phyloP scores from a whole-genome alignment of 2,329 filamentous ascomycete genomes.

The Exophiala spinifera region DNA sequence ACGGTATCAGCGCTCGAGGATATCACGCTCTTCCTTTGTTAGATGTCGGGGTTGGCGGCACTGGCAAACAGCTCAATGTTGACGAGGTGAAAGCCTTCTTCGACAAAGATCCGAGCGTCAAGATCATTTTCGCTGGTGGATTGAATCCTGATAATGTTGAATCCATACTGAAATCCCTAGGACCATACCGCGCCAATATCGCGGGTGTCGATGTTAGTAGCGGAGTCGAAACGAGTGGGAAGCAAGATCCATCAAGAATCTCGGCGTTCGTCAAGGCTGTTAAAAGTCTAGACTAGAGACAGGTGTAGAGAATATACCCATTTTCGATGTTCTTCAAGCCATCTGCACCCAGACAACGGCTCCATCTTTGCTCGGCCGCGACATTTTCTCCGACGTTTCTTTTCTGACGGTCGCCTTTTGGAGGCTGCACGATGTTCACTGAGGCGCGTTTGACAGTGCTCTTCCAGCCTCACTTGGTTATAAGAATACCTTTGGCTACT shows the following conservation, averaged over 20 bases:
- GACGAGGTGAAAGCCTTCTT: slow-evolving; percentile 66
- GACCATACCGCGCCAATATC: slow-evolving; percentile 59
- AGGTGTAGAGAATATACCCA: background rate
- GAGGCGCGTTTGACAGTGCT: no score
- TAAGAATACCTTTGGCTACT: no score
- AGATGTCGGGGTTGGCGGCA: slow-evolving; percentile 79
- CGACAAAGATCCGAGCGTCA: slow-evolving; percentile 65
- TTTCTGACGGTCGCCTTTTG: no score
- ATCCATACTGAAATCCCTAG: slow-evolving; percentile 61
- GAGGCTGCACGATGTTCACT: no score
- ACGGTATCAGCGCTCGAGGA: slow-evolving; percentile 69
- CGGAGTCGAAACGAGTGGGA: slow-evolving; percentile 80
- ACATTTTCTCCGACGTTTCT: no score
- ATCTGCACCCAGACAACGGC: background rate
- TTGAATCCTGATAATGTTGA: slow-evolving; percentile 75
- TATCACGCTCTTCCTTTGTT: slow-evolving; percentile 82
- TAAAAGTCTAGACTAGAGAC: slow-evolving; percentile 46
- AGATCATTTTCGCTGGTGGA: slow-evolving; percentile 80
- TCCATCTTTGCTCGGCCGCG: no score
- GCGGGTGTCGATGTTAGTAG: slow-evolving; percentile 90
- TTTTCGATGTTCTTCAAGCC: background rate
- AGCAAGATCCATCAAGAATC: slow-evolving; percentile 80
- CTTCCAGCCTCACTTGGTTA: no score
- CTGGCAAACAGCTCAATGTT: slow-evolving; percentile 73
- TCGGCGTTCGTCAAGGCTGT: slow-evolving; percentile 72